A percentile compares a stretch with the other conserved stretches of the same genome.
Evolutionary conservation across 148 eudicot species (phyloP).

Genomic region (Oxyria digyna): DNA sequence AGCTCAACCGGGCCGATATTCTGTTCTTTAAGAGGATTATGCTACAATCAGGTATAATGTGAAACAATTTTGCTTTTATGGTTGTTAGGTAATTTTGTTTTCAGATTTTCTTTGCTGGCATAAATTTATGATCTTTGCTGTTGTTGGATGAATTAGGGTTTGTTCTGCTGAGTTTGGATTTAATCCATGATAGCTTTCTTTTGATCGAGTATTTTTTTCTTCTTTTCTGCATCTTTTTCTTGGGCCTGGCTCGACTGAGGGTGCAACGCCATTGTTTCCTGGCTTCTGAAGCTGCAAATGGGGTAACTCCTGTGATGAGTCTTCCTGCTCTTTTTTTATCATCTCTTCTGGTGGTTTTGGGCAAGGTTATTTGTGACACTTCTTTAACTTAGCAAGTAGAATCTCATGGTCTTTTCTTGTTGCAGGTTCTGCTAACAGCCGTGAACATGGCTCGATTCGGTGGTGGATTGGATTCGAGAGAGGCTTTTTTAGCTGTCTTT

Average conservation of each 20-base stretch:
- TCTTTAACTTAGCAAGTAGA: neutral
- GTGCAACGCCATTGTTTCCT: conserved; percentile 7
- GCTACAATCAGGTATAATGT: neutral
- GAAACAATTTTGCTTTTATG: neutral
- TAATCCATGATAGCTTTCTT: conserved; percentile 2
- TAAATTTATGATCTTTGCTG: neutral
- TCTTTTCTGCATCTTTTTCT: neutral
- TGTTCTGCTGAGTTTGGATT: neutral
- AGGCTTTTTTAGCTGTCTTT: too few species aligned
- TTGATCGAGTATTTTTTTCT: conserved; percentile 4
- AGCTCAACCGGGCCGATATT: conserved; percentile 67
- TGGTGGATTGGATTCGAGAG: too few species aligned
- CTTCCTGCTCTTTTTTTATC: neutral
- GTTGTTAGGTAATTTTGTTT: neutral
- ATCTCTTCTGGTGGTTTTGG: neutral
- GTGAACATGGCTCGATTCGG: neutral
- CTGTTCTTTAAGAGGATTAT: conserved; percentile 37
- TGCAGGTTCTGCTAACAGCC: neutral
- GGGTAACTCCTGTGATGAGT: conserved; percentile 7
- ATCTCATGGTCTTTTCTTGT: neutral
- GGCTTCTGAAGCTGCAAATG: conserved; percentile 7
- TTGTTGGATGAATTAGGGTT: neutral
- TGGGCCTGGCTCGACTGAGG: conserved; percentile 4
- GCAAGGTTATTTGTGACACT: neutral
- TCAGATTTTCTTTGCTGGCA: neutral